Evolutionary conservation across 257 asterid genomes (phyloP).

Genomic region (Knoxia roxburghii): DNA sequence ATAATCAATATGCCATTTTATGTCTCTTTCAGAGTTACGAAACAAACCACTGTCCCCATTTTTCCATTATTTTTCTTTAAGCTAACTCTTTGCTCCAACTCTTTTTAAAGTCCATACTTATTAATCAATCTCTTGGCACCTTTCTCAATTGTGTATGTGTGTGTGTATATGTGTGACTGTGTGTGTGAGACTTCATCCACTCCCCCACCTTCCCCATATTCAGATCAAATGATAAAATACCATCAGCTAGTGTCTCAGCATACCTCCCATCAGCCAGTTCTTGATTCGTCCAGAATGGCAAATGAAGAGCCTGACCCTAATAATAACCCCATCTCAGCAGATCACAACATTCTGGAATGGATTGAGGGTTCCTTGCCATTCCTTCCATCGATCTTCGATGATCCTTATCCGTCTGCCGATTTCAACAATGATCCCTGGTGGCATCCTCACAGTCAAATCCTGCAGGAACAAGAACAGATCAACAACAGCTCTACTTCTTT

Average conservation of each 20-base stretch:
- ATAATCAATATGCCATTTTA: constrained; percentile 39
- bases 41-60: constrained; percentile 18
- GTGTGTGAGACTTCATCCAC: background rate
- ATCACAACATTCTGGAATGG: constrained; percentile 50
- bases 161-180: background rate
- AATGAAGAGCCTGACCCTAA: constrained; percentile 52
- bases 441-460: constrained; percentile 27
- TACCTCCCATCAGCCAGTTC: constrained; percentile 7
- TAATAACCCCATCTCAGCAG: constrained; percentile 33
- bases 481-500: constrained; percentile 28
- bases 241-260: background rate
- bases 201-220: constrained; percentile 12
- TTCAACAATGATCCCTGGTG: constrained; percentile 54
- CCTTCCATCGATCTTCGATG: constrained; percentile 53
- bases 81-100: constrained; percentile 13
- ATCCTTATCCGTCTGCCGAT: constrained; percentile 47
- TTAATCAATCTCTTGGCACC: constrained; percentile 15
- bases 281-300: constrained; percentile 30
- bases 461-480: constrained; percentile 40
- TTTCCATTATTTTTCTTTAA: constrained; percentile 19
- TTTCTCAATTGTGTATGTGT: constrained; percentile 7
- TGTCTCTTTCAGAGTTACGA: constrained; percentile 49
- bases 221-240: constrained; percentile 25
- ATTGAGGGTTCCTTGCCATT: constrained; percentile 45
- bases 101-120: constrained; percentile 10